Conservation (phyloP, 768 basidiomycete species). For the Tylopilus cervinicoccineus region DNA sequence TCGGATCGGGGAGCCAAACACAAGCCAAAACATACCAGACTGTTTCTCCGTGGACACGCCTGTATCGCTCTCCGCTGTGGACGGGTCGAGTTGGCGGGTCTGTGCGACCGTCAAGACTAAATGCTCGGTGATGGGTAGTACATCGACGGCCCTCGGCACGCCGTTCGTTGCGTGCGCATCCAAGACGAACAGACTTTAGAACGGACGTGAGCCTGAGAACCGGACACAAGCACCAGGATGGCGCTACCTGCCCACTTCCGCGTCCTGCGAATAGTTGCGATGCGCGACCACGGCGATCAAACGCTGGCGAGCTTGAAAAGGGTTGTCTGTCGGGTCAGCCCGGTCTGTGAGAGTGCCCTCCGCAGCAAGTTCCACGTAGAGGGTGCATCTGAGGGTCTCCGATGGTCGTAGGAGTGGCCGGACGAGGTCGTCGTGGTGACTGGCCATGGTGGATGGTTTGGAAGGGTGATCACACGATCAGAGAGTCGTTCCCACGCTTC, state of each 20-base stretch:
- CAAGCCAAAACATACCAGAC: conserved; percentile 35
- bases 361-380: conserved; percentile 35
- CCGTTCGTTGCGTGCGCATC: background rate
- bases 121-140: conserved; percentile 49
- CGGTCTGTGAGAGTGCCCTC: background rate
- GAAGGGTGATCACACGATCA: conserved; percentile 10
- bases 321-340: background rate
- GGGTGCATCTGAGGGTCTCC: conserved; percentile 42
- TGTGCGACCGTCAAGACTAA: conserved; percentile 59
- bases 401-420: conserved; percentile 34
- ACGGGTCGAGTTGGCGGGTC: conserved; percentile 38
- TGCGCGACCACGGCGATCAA: conserved; percentile 49
- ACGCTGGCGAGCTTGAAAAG: background rate
- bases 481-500: conserved; percentile 27
- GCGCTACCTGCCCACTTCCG: conserved; percentile 52
- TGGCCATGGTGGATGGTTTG: conserved; percentile 5
- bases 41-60: conserved; percentile 30
- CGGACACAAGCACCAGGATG: too few species aligned
- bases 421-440: conserved; percentile 12
- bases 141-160: conserved; percentile 7
- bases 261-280: conserved; percentile 35
- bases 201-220: conserved; percentile 1
- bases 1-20: background rate
- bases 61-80: conserved; percentile 18
- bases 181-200: conserved; percentile 20